These are phyloP conservation scores for Fusarium fujikuroi DNA, from an alignment of 2,329 filamentous ascomycete species.

Conservation along the genomic window DNA sequence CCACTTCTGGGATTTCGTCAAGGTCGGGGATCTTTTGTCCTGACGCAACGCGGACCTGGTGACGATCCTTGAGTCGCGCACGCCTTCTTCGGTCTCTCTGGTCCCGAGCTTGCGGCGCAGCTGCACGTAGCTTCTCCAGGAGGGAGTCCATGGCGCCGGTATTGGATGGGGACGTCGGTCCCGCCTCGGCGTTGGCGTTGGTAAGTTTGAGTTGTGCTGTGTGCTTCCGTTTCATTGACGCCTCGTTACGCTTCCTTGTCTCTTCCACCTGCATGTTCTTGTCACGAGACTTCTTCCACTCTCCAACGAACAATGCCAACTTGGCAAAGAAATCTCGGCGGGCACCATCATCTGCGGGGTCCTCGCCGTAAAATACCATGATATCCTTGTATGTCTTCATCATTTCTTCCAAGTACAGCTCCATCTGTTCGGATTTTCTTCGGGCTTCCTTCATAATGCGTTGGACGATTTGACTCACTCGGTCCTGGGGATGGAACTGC, in stretches of 20 bases:
- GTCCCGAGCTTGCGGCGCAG: slow-evolving; percentile 88
- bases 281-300: slow-evolving; percentile 96
- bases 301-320: slow-evolving; percentile 86
- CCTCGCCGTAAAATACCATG: slow-evolving; percentile 96
- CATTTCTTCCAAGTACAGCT: slow-evolving; percentile 94
- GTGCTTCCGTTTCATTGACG: slow-evolving; percentile 90
- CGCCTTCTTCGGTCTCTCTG: slow-evolving; percentile 88
- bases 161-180: slow-evolving; percentile 72
- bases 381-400: slow-evolving; percentile 91
- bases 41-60: slow-evolving; percentile 89
- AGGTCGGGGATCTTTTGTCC: slow-evolving; percentile 85
- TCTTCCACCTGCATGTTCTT: slow-evolving; percentile 92
- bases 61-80: slow-evolving; percentile 87
- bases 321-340: slow-evolving; percentile 95
- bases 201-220: slow-evolving; percentile 69
- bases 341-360: slow-evolving; percentile 90
- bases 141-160: slow-evolving; percentile 96
- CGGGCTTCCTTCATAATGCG: slow-evolving; percentile 96
- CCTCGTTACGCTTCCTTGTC: slow-evolving; percentile 84
- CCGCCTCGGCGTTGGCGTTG: slow-evolving; percentile 61
- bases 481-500: slow-evolving; percentile 97
- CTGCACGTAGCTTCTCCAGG: slow-evolving; percentile 92
- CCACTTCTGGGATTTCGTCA: slow-evolving; percentile 69
- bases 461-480: slow-evolving; percentile 90
- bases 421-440: slow-evolving; percentile 95